A percentile compares a stretch with the other conserved stretches of the same genome.
Conservation (phyloP, 1,284 basidiomycete species). For the Cryptococcus deneoformans region DNA sequence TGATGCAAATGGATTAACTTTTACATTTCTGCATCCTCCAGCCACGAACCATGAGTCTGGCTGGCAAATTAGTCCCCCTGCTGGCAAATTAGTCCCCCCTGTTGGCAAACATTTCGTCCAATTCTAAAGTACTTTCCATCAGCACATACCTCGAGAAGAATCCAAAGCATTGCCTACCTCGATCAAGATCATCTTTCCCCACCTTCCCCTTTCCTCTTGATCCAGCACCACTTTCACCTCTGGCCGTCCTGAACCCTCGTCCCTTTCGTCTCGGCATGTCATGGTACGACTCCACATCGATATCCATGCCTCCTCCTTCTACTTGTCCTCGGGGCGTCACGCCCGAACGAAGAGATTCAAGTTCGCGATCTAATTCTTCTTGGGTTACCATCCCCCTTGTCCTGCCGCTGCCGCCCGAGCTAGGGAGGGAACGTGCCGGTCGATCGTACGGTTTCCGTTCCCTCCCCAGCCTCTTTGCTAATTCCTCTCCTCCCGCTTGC, state of each 20-base stretch:
- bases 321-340: too few species aligned
- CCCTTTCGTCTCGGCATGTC: neutral
- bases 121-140: conserved; percentile 12
- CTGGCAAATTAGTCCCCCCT: too few species aligned
- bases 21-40: too few species aligned
- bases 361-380: conserved; percentile 41
- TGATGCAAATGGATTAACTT: too few species aligned
- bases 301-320: conserved; percentile 6
- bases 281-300: conserved; percentile 2
- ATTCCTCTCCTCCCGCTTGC: conserved; percentile 29
- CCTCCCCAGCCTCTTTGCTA: conserved; percentile 32
- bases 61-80: too few species aligned
- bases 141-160: conserved; percentile 2
- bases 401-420: conserved; percentile 1
- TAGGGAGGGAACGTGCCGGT: neutral
- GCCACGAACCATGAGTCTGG: too few species aligned
- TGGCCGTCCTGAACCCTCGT: conserved; percentile 5
- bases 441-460: conserved; percentile 25
- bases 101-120: conserved; percentile 27
- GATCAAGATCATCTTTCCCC: conserved; percentile 39
- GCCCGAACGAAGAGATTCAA: conserved; percentile 26
- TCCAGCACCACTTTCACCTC: conserved; percentile 5
- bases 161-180: too few species aligned
- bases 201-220: conserved; percentile 12
- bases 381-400: conserved; percentile 16